Conservation (phyloP, 108 stramenopile species). For the Cyclotella choctawhatcheeana region DNA sequence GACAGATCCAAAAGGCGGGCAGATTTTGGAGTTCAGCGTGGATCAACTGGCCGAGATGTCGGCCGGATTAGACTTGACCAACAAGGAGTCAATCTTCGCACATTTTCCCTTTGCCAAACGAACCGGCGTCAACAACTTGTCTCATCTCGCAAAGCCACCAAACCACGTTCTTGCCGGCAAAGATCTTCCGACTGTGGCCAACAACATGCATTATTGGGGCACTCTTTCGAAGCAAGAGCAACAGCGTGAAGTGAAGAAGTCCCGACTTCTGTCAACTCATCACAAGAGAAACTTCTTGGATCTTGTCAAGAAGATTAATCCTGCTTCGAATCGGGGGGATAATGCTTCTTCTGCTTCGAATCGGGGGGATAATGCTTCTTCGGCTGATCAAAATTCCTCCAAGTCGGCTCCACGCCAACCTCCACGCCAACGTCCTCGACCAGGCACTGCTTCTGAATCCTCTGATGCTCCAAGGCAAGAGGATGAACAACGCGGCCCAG, state of each 20-base stretch:
- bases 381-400: no score
- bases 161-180: background rate
- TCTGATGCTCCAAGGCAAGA: background rate
- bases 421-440: background rate
- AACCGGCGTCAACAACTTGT: background rate
- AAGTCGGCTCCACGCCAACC: background rate
- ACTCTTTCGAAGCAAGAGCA: background rate
- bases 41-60: background rate
- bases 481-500: no score
- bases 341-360: no score
- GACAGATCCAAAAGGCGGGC: background rate
- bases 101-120: background rate
- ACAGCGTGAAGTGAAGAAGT: background rate
- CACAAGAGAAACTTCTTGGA: background rate
- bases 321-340: no score
- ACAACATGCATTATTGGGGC: background rate
- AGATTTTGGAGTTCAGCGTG: background rate
- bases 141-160: background rate
- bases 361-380: no score
- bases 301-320: background rate
- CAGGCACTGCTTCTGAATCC: no score
- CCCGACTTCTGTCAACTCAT: background rate
- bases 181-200: background rate
- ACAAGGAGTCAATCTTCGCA: background rate
- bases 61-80: background rate